Base-by-base conservation (phyloP, 192 early-diverging fungal species). In the Dispira simplex region DNA sequence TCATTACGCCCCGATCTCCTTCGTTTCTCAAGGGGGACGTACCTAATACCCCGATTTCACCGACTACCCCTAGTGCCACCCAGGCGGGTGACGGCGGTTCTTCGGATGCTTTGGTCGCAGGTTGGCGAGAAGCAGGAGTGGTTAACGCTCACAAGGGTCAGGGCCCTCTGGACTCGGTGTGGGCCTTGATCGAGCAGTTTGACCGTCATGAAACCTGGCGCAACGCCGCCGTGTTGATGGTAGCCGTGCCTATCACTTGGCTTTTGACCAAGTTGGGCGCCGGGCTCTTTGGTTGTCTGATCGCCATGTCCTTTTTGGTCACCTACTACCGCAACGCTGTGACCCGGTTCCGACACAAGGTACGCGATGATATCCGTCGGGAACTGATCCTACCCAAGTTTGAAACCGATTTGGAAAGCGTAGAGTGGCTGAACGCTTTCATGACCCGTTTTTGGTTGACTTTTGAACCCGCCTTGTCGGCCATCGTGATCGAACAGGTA, bases 401-500 rank as follows among this genome's bases (percentile, higher is more conserved):
- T 14, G 80, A 74, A 10, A 67, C 69, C 9, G 76, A 74, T 20
- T 70, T 80, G 46, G 82, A 84, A 68, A 75, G 85, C 46, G 89
- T 85, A 14, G 91, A 91, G 51, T 97, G 93, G 93, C 75, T 97
- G 48, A 97, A 97, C 70, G 81, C 83, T 75, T 91, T 92, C 73
- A 70, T 90, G 60, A 76, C 78, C 26, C 78, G 84, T 53, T 94
- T 92, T 75, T 97, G 93, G 93, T 71, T 88, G 18, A 90, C 86
- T 63, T 93, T 88, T 64, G 93, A 97, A 72, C 91, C 92, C 44
- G 81, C 81, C 28, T 79, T 97, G 56, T 85, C 86, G 60, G 78
- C 83, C 47, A 78, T 82, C 46, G 79, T 94, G 23, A 81, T 88
- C 27, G 77, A 83, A 25, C 79, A 66, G 32, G 87, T 83, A 26